A percentile compares a stretch with the other conserved stretches of the same genome.
phyloP scores from a whole-genome alignment of 495 filamentous ascomycete species.

The Daldinia caldariorum region DNA sequence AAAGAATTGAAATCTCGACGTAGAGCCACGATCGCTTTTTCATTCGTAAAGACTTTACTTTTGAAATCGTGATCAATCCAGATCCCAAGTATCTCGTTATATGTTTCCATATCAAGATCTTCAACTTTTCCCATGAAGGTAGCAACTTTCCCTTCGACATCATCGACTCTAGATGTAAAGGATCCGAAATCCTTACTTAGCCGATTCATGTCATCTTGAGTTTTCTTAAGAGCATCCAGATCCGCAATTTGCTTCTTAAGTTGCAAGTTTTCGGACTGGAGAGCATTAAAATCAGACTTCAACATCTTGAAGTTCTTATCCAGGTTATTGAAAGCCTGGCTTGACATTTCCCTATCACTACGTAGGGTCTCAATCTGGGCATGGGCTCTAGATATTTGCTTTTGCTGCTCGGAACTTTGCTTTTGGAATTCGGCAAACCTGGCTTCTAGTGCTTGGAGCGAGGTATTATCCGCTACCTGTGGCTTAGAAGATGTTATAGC shows the following conservation, averaged over 20 bases:
- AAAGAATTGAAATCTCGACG: constrained; percentile 17
- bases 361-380: constrained; percentile 32
- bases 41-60: constrained; percentile 26
- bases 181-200: constrained; percentile 22
- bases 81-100: constrained; percentile 36
- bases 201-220: constrained; percentile 2
- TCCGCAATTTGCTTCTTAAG: constrained; percentile 15
- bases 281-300: constrained; percentile 19
- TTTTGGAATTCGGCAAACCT: constrained; percentile 35
- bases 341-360: constrained; percentile 15
- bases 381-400: constrained; percentile 23
- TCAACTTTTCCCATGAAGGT: constrained; percentile 35
- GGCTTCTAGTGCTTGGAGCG: constrained; percentile 28
- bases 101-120: constrained; percentile 40
- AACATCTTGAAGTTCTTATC: constrained; percentile 21
- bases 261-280: constrained; percentile 28
- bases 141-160: constrained; percentile 12
- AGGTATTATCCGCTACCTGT: constrained; percentile 27
- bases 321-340: constrained; percentile 13
- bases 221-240: constrained; percentile 3
- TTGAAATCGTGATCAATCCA: constrained; percentile 44
- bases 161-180: constrained; percentile 17
- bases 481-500: constrained; percentile 18
- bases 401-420: constrained; percentile 23
- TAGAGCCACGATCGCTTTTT: constrained; percentile 15